Evolutionary conservation across 139 green algal genomes (phyloP), one percentile per base, ranked within the genome.

Genomic region (Chlorella vulgaris): DNA sequence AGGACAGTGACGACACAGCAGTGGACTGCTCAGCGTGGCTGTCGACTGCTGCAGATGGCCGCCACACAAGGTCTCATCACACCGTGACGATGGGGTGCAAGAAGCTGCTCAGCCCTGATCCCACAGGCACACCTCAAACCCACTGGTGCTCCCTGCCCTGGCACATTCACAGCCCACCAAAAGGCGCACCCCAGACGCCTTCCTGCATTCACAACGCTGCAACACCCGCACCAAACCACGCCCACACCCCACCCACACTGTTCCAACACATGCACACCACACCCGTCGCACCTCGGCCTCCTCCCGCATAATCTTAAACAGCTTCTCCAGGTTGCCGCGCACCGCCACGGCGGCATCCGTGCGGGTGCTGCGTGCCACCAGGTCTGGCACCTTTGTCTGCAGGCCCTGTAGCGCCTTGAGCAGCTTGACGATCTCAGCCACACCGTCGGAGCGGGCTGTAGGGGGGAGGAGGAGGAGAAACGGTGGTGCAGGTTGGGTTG

Each of bases 381-480:
- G 66, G 53, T 86, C 81, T 2, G 51, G 53, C 29, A 58, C 74
- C 53, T 42, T 50, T 39, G 40, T 26, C 58, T 78, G 61, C 39
- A 84, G 21, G 58, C 69, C 39, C 53, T 84, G 50, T 50, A 90
- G 74, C 63, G 29, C 26, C 58, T 83, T 78, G 5, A 89, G 76
- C 7, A 90, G 51, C 36, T 81, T 69, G 53, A 47, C 43, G 6
- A 89, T 29, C 35, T 68, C 50, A n/a, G 24, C 62, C 42, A 85
- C 69, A 29, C 40, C 85, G 26, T 60, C 35, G 7, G n/a, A 40
- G 36, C 85, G 81, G 6, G 70, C 77, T 76, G 69, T n/a, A 65
- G 22, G 55, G 5, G 55, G 15, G 3, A 4, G 43, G 6, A 50
- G 63, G 15, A 71, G 7, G 28, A 18, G 26, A 24, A 39, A 47